phyloP scores from a whole-genome alignment of 495 filamentous ascomycete species.

The Jackrogersella multiformis region DNA sequence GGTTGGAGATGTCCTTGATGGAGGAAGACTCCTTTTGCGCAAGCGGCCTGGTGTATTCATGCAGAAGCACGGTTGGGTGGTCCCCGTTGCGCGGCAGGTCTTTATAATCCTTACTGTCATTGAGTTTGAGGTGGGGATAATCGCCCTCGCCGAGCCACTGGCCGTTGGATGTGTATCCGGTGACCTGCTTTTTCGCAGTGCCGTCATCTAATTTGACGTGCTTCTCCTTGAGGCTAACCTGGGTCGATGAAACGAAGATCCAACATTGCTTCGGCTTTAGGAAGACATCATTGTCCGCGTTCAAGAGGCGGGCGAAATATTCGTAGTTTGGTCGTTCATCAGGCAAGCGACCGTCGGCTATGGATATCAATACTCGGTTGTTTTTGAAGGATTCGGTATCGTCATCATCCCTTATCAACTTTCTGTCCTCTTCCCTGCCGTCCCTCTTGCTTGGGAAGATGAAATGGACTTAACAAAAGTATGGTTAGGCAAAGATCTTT shows the following conservation, averaged over 20 bases:
- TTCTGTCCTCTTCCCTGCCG: constrained; percentile 43
- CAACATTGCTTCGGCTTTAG: constrained; percentile 55
- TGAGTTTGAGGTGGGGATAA: constrained; percentile 59
- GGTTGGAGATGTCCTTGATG: constrained; percentile 50
- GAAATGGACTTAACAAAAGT: constrained; percentile 56
- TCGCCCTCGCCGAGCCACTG: constrained; percentile 49
- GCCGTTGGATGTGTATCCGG: constrained; percentile 46
- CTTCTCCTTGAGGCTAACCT: constrained; percentile 50
- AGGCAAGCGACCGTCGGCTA: constrained; percentile 57
- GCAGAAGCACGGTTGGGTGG: constrained; percentile 49
- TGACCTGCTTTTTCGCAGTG: constrained; percentile 44
- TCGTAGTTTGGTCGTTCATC: constrained; percentile 61
- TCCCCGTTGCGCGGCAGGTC: constrained; percentile 45
- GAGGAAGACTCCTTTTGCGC: constrained; percentile 55
- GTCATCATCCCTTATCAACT: constrained; percentile 48
- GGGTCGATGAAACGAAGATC: constrained; percentile 56
- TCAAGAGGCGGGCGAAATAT: constrained; percentile 57
- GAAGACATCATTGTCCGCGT: constrained; percentile 51
- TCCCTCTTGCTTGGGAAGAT: constrained; percentile 53
- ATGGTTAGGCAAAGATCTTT: constrained; percentile 1
- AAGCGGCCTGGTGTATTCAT: constrained; percentile 58
- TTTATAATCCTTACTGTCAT: constrained; percentile 52
- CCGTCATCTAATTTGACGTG: constrained; percentile 42
- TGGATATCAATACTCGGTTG: constrained; percentile 60
- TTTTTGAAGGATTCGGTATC: constrained; percentile 62